phyloP scores from a whole-genome alignment of 177 flowering plant genomes.

The Vitis hybrid region DNA sequence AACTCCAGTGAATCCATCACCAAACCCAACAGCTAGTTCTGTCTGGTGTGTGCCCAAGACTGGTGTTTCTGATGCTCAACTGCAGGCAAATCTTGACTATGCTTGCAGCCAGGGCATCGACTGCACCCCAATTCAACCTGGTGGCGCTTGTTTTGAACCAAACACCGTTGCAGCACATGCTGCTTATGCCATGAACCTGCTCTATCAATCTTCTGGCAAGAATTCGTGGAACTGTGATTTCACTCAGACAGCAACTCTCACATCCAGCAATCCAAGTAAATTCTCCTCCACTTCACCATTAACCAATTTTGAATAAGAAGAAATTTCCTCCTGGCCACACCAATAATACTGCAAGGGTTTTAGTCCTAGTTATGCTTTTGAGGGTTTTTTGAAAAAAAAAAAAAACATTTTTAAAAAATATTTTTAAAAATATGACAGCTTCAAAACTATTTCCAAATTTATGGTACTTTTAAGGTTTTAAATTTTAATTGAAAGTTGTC shows the following conservation, averaged over 20 bases:
- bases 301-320: not conserved
- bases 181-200: slow-evolving; percentile 87
- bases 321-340: too few species aligned
- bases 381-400: not conserved
- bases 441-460: not conserved
- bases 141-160: slow-evolving; percentile 85
- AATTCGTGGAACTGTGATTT: slow-evolving; percentile 89
- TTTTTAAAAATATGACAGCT: not conserved
- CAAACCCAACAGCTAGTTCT: slow-evolving; percentile 26
- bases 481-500: too few species aligned
- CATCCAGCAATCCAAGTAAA: slow-evolving; percentile 82
- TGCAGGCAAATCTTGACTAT: slow-evolving; percentile 80
- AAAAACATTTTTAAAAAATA: too few species aligned
- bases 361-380: not conserved
- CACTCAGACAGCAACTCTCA: slow-evolving; percentile 65
- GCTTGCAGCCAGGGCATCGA: slow-evolving; percentile 75
- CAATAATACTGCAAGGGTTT: not conserved
- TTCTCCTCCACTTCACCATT: not conserved
- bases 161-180: slow-evolving; percentile 80
- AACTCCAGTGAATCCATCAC: slow-evolving; percentile 28
- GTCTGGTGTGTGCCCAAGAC: slow-evolving; percentile 83
- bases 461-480: too few species aligned
- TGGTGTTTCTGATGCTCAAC: slow-evolving; percentile 56
- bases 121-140: slow-evolving; percentile 77
- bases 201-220: slow-evolving; percentile 63